Evolutionary conservation across 768 basidiomycete genomes (phyloP).

Genomic region (Naganishia antarctica): DNA sequence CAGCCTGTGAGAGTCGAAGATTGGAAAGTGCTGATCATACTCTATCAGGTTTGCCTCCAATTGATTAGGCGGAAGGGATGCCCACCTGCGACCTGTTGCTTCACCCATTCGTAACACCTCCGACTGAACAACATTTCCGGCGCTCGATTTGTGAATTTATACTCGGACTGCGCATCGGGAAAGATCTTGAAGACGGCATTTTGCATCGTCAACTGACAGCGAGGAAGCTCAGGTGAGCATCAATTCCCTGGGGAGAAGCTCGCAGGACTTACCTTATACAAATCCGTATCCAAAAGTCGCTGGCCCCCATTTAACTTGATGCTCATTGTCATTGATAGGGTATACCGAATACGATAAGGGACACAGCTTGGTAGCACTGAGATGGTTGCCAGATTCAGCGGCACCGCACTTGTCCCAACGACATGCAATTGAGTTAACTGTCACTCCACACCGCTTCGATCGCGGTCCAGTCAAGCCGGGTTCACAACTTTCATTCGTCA

Average conservation of each 20-base stretch:
- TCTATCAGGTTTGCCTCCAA: not conserved
- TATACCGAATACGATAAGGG: too few relatives aligned
- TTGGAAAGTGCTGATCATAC: conserved; percentile 61
- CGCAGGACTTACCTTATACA: conserved; percentile 73
- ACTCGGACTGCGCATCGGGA: conserved; percentile 54
- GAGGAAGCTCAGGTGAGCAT: not conserved
- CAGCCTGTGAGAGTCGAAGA: conserved; percentile 59
- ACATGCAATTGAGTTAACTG: too few relatives aligned
- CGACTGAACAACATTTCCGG: conserved; percentile 62
- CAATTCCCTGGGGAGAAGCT: conserved; percentile 17
- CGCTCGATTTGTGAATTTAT: conserved; percentile 77
- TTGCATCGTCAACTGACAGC: conserved; percentile 81
- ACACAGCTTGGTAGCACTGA: too few relatives aligned
- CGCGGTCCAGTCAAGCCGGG: too few relatives aligned
- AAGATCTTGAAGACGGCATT: conserved; percentile 78
- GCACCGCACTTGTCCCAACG: too few relatives aligned
- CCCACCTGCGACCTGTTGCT: conserved; percentile 59
- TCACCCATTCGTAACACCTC: conserved; percentile 61
- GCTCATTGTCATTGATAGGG: too few relatives aligned
- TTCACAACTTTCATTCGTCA: too few relatives aligned
- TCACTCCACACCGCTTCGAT: too few relatives aligned
- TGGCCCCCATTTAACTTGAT: not conserved
- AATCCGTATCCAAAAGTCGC: conserved; percentile 75
- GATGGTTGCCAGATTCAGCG: too few relatives aligned
- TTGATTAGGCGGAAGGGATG: not conserved